These are phyloP conservation scores for Nitzschia putrida DNA, from an alignment of 108 stramenopile species.

Conservation along the genomic window DNA sequence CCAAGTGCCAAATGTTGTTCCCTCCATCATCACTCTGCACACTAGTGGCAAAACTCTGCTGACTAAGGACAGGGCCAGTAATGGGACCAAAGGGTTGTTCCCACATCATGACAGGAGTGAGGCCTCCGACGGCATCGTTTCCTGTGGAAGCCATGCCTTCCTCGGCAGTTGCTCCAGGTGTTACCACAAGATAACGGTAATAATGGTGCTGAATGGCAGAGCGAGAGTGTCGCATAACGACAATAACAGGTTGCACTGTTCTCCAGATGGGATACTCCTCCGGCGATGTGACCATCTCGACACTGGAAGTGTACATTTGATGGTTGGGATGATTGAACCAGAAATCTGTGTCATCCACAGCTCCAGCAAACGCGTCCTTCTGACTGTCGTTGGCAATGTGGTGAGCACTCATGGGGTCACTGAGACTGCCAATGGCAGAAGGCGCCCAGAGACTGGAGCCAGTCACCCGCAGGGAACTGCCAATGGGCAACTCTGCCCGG, in stretches of 20 bases:
- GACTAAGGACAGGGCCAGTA: constrained; percentile 6
- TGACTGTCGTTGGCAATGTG: constrained; percentile 35
- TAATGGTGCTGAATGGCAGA: constrained; percentile 62
- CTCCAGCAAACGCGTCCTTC: constrained; percentile 17
- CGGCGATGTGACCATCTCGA: constrained; percentile 86
- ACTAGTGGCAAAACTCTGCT: constrained; percentile 13
- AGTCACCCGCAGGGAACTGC: constrained; percentile 77
- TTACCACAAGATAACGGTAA: constrained; percentile 86
- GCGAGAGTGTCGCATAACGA: constrained; percentile 48
- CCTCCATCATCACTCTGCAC: constrained; percentile 18
- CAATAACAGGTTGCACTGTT: constrained; percentile 75
- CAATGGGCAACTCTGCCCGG: constrained; percentile 73
- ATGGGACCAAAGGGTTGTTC: constrained; percentile 67
- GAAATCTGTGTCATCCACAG: constrained; percentile 27
- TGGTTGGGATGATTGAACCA: constrained; percentile 27
- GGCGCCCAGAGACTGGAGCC: constrained; percentile 66
- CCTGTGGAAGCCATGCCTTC: constrained; percentile 37
- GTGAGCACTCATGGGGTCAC: constrained; percentile 56
- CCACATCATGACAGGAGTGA: constrained; percentile 67
- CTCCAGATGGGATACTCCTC: constrained; percentile 88
- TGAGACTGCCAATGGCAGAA: constrained; percentile 39
- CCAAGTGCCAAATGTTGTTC: constrained; percentile 26
- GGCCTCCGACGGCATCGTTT: constrained; percentile 40
- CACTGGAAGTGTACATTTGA: constrained; percentile 54
- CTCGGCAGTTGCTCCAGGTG: constrained; percentile 59